phyloP scores from a whole-genome alignment of 2,329 filamentous ascomycete genomes.

The Falciphora oryzae region DNA sequence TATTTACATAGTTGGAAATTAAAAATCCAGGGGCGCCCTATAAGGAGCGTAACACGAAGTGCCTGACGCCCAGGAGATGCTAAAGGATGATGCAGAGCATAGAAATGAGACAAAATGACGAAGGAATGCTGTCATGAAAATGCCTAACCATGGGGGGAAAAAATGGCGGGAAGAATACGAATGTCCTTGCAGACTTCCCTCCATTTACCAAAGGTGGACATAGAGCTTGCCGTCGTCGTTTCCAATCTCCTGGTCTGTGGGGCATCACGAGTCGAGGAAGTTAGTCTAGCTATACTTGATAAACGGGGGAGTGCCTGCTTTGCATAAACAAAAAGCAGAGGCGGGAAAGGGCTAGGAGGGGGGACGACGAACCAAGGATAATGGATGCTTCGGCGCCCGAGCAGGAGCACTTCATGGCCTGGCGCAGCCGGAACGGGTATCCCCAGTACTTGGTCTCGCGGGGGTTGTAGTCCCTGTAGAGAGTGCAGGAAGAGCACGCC shows the following conservation, averaged over 20 bases:
- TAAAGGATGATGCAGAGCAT: too few species aligned
- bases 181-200: background rate
- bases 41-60: too few species aligned
- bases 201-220: background rate
- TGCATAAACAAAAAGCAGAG: background rate
- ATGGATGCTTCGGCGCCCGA: background rate
- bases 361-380: background rate
- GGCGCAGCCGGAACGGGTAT: background rate
- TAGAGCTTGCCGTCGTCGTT: background rate
- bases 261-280: background rate
- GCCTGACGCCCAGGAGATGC: too few species aligned
- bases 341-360: too few species aligned
- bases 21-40: too few species aligned
- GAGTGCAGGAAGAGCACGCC: background rate
- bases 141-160: background rate
- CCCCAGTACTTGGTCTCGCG: conserved; percentile 1
- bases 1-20: too few species aligned
- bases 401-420: background rate
- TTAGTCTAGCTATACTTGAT: background rate
- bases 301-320: background rate
- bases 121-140: background rate
- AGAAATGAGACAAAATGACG: too few species aligned
- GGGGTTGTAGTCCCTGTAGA: background rate
- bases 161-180: background rate
- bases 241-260: background rate